Evolutionary conservation across 352 stramenopile genomes (phyloP), one percentile per base, ranked within the genome.

Genomic region (Phytophthora agathidicida): DNA sequence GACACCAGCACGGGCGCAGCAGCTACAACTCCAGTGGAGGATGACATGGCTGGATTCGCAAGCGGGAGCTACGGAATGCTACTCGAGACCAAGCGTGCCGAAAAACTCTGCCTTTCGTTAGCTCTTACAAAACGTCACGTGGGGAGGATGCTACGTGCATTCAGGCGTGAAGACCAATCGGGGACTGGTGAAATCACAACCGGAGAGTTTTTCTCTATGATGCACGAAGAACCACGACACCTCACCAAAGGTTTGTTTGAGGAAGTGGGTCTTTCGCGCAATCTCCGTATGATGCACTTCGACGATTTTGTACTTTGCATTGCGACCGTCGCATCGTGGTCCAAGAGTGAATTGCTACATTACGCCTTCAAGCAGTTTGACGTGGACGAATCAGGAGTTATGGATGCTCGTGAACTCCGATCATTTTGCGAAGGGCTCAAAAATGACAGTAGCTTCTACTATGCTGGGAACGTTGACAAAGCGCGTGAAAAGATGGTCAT

Each of bases 351-450:
- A 32, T 39, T 91, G 7, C 43, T 89, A 4, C 65, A 84, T 28
- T 91, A 85, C 37, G 79, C 76, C n/a, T 91, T 91, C 60, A 73
- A 60, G 8, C 61, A 89, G 16, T 91, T 88, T 38, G 81, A 91
- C 45, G 63, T 76, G 7, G 79, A 91, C 46, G 68, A 73, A 8
- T 91, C 81, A 3, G 81, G 81, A 4, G 71, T 75, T 28, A 86
- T 91, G 76, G 77, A 89, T 49, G 66, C 59, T 36, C 69, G 50
- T 9, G 80, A 90, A 37, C 60, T 90, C 26, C 42, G 65, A 7
- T 62, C 65, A 1, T 89, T 91, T 43, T 89, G 75, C 38, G 71
- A 77, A 11, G 77, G 78, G 27, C 55, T 88, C 8, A 83, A 81
- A 30, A 81, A 71, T 31, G 60, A 71, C 10, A 69, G 67, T 23